Base-by-base conservation (phyloP, 1,284 basidiomycete species). In the Stereum hirsutum region DNA sequence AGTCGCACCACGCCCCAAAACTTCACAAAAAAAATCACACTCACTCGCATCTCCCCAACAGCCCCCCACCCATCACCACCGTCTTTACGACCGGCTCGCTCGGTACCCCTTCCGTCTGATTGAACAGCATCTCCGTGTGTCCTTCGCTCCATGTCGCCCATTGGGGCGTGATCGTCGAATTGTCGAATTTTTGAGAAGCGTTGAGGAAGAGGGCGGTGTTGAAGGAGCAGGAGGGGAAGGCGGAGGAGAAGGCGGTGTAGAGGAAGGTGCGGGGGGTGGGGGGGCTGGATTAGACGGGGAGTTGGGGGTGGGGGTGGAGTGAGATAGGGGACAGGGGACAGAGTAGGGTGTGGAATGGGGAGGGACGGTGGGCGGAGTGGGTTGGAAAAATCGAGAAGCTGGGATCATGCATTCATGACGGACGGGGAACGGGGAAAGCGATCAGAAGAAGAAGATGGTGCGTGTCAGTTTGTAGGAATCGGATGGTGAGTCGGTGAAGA, bases 211-310 rank as follows among this genome's bases (percentile, higher is more conserved):
- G 49, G 0, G 51, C 63, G 39, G 69, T 63, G 39, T 62, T 54
- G n/a, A 65, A 45, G 56, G 69, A 72, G 0, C 60, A 58, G 42
- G 63, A 57, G 3, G 63, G 50, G 42, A 71, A 71, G 4, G 68
- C 61, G 23, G 59, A 58, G 43, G 56, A 46, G 50, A 72, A 69
- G 6, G 51, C 52, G 11, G 57, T 39, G 51, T 69, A 66, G 21
- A 59, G 48, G 52, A 60, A 67, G 0, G 54, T n/a, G n/a, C n/a
- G n/a, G n/a, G n/a, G n/a, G n/a, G n/a, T n/a, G n/a, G n/a, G n/a
- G n/a, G n/a, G n/a, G n/a, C n/a, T n/a, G n/a, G n/a, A n/a, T n/a
- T 39, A 1, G 62, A 61, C 20, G 49, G 32, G 6, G 46, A 42
- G 35, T 41, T 40, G 31, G 48, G 43, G 25, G 45, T n/a, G n/a